Percentiles rank a stretch among this genome's conserved stretches.
These are phyloP conservation scores for Gautieria morchelliformis DNA, from an alignment of 768 basidiomycete genomes.

Conservation along the genomic window DNA sequence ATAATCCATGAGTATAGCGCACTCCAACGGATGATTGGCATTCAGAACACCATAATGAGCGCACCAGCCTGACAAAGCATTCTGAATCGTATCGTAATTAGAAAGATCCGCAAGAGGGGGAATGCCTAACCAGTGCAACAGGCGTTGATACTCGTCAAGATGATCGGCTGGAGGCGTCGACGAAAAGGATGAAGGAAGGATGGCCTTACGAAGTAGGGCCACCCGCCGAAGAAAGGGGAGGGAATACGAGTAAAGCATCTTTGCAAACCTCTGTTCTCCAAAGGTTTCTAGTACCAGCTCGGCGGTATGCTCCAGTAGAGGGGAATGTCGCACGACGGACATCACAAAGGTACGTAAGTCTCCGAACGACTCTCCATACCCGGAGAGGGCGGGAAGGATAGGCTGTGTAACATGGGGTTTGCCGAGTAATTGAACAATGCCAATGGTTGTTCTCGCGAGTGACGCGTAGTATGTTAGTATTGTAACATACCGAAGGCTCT, in stretches of 20 bases:
- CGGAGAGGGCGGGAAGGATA: not conserved
- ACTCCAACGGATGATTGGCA: slow-evolving; percentile 67
- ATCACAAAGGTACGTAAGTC: slow-evolving; percentile 85
- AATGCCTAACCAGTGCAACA: slow-evolving; percentile 67
- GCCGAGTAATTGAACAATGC: slow-evolving; percentile 73
- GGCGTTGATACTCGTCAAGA: slow-evolving; percentile 64
- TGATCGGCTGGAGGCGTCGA: slow-evolving; percentile 31
- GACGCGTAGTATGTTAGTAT: slow-evolving; percentile 85
- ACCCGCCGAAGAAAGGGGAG: slow-evolving; percentile 87
- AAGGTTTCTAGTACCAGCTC: slow-evolving; percentile 71
- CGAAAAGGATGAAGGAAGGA: slow-evolving; percentile 55
- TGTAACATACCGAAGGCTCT: slow-evolving; percentile 83
- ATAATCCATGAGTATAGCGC: slow-evolving; percentile 53
- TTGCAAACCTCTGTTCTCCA: slow-evolving; percentile 78
- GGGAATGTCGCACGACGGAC: slow-evolving; percentile 83
- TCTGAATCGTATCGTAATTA: slow-evolving; percentile 79
- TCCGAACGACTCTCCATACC: slow-evolving; percentile 68
- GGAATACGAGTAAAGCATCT: slow-evolving; percentile 78
- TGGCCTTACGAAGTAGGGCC: slow-evolving; percentile 72
- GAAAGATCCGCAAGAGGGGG: slow-evolving; percentile 73
- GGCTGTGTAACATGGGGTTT: slow-evolving; percentile 34
- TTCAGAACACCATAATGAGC: slow-evolving; percentile 80
- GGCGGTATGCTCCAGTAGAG: slow-evolving; percentile 77
- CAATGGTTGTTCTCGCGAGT: slow-evolving; percentile 77
- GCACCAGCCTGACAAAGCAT: slow-evolving; percentile 84